These are phyloP conservation scores for Tetrapisispora taiwanensis DNA, from an alignment of 805 yeast species.

Conservation along the genomic window DNA sequence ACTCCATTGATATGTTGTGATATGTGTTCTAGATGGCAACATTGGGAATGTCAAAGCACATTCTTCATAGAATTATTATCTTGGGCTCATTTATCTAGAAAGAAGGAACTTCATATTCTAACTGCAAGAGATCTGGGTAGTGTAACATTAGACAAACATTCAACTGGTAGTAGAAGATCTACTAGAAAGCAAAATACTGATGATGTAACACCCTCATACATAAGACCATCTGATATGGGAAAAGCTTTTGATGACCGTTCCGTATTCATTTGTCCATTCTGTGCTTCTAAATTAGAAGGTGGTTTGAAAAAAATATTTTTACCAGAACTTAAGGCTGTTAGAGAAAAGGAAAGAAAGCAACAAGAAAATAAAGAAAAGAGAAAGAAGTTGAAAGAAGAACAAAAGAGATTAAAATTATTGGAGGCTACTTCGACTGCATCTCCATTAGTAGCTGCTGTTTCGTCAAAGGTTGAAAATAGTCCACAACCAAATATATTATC, in stretches of 20 bases:
- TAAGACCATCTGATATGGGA: slow-evolving; percentile 21
- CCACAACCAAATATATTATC: no score
- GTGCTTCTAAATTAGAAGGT: slow-evolving; percentile 16
- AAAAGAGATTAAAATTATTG: background rate
- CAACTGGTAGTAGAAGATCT: slow-evolving; percentile 12
- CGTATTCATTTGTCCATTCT: slow-evolving; percentile 20
- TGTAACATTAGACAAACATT: slow-evolving; percentile 13
- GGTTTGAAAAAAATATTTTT: slow-evolving; percentile 17
- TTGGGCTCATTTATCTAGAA: slow-evolving; percentile 6
- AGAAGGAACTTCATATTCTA: slow-evolving; percentile 3
- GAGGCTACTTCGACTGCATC: background rate
- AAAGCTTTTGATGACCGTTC: slow-evolving; percentile 13
- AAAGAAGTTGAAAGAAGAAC: slow-evolving; percentile 17
- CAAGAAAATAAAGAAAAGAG: slow-evolving; percentile 24
- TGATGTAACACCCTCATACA: background rate
- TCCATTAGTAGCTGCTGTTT: background rate
- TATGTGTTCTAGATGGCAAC: slow-evolving; percentile 26
- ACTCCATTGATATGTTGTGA: slow-evolving; percentile 26
- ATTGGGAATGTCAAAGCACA: slow-evolving; percentile 24
- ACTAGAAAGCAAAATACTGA: slow-evolving; percentile 10
- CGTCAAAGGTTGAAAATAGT: background rate
- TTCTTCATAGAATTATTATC: slow-evolving; percentile 11
- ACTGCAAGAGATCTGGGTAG: slow-evolving; percentile 14
- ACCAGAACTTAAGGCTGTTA: slow-evolving; percentile 16
- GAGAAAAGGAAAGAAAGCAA: slow-evolving; percentile 18